Percentiles rank a stretch among this genome's conserved stretches.
Conservation (phyloP, 225 moss, liverwort and hornwort species). For the Antitrichia curtipendula region DNA sequence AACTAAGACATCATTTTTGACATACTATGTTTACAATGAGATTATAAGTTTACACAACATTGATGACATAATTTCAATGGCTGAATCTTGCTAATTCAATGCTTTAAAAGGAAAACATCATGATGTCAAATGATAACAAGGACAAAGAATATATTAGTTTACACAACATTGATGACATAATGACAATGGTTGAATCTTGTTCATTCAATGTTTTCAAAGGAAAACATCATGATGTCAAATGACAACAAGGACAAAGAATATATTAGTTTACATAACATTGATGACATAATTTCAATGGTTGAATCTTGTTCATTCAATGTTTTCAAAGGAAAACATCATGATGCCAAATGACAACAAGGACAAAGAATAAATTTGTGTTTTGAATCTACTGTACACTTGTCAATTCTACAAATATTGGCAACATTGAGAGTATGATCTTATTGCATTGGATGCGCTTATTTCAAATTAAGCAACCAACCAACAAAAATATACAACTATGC, state of each 20-base stretch:
- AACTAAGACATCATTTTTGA: fast-evolving
- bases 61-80: neutral
- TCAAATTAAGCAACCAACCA: too few species aligned
- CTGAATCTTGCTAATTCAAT: neutral
- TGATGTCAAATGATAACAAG: neutral
- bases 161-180: too few species aligned
- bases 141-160: neutral
- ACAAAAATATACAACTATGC: neutral
- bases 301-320: neutral
- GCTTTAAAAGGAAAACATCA: neutral
- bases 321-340: neutral
- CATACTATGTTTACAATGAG: neutral
- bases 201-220: too few species aligned
- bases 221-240: too few species aligned
- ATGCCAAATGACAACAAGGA: neutral
- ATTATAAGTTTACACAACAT: neutral
- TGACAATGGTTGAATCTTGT: too few species aligned
- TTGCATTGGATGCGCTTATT: neutral
- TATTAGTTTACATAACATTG: too few species aligned
- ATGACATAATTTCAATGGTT: too few species aligned
- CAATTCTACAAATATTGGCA: neutral
- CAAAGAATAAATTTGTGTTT: fast-evolving
- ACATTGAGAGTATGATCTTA: neutral
- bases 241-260: too few species aligned
- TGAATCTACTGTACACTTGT: neutral